Conservation (phyloP, 345 rosid genomes). For the Ceriops decandra region DNA sequence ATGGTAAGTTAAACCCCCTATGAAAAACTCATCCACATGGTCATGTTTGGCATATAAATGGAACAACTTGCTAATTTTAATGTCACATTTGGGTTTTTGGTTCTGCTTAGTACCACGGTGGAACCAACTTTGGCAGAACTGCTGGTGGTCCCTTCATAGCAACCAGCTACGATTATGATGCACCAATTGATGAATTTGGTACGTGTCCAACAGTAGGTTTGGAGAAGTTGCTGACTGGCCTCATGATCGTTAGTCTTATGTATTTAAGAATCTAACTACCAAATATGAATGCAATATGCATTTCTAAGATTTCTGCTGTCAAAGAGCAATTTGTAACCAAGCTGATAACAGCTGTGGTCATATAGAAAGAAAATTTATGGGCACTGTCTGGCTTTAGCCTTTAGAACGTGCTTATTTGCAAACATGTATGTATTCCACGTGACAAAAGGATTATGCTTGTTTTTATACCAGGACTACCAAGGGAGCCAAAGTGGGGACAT, state of each 20-base stretch:
- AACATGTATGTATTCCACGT: neutral
- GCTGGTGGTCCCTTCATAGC: conserved; percentile 47
- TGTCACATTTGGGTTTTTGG: neutral
- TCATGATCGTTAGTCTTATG: neutral
- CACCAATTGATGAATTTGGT: conserved; percentile 51
- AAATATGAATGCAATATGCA: neutral
- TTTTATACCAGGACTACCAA: conserved; percentile 33
- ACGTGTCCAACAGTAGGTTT: neutral
- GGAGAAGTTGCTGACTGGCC: neutral
- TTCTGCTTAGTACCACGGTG: conserved; percentile 41
- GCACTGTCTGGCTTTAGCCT: neutral
- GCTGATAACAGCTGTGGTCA: conserved; percentile 2
- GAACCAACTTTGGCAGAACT: conserved; percentile 50
- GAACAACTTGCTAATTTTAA: neutral
- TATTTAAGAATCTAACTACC: conserved; percentile 12
- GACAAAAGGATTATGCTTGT: neutral
- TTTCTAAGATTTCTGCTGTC: neutral
- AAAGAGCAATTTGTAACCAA: neutral
- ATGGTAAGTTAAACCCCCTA: conserved; percentile 23
- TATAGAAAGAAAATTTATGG: neutral
- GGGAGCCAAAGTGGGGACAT: conserved; percentile 48
- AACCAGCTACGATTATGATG: conserved; percentile 52
- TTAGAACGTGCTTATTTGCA: neutral
- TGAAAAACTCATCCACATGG: neutral
- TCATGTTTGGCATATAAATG: neutral